A percentile compares a stretch with the other conserved stretches of the same genome.
Conservation (phyloP, 225 moss, liverwort and hornwort genomes). For the Lunularia cruciata region DNA sequence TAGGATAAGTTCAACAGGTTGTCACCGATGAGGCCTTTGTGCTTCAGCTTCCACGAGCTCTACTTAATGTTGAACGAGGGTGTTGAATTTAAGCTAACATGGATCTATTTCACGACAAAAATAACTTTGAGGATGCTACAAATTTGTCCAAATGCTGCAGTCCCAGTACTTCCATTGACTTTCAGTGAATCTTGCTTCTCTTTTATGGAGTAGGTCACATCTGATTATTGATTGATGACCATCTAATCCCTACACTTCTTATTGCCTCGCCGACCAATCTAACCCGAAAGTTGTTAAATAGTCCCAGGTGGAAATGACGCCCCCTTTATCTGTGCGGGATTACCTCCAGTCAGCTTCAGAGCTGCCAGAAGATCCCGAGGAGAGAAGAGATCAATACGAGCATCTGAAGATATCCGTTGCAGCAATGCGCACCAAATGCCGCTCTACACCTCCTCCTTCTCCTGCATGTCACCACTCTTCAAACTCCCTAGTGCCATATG, state of each 20-base stretch:
- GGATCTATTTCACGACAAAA: no score
- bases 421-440: conserved; percentile 26
- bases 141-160: no score
- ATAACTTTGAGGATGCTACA: no score
- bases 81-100: no score
- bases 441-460: conserved; percentile 15
- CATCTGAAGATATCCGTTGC: conserved; percentile 36
- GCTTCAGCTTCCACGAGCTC: no score
- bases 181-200: not conserved
- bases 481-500: conserved; percentile 21
- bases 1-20: no score
- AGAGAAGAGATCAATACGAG: conserved; percentile 31
- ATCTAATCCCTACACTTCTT: no score
- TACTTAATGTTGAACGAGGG: no score
- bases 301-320: not conserved
- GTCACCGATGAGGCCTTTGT: no score
- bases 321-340: not conserved
- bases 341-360: not conserved
- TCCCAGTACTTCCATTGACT: no score
- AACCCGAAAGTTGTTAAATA: not conserved
- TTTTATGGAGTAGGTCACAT: no score
- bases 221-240: no score
- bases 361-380: not conserved
- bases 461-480: not conserved
- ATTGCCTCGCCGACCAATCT: not conserved